Base-by-base conservation (phyloP, 208 protist genomes). In the Trypanosoma theileri region DNA sequence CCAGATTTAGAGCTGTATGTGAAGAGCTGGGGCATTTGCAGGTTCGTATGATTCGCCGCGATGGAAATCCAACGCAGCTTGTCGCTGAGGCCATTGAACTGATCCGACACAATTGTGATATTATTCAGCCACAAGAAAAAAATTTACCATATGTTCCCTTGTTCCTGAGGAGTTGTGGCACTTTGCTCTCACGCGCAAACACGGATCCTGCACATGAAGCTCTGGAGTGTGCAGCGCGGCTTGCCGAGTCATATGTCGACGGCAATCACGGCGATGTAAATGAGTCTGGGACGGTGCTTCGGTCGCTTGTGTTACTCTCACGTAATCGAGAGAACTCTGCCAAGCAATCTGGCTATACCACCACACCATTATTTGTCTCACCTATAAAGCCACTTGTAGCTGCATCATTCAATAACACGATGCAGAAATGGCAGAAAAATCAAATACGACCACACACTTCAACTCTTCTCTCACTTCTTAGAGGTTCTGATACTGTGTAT, bases 1-100 rank as follows among this genome's bases (percentile, higher is more conserved):
- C 42, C n/a, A 41, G 19, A n/a, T 80, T 89, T 71, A 44, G 52
- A 24, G 35, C 62, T 0, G 51, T 94, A 16, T 94, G 84, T 52
- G 66, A 88, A 16, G 86, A 95, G 65, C 71, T 96, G 61, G 67
- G 79, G 9, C 74, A 73, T n/a, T 66, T 96, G 10, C 91, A 96
- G 57, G 59, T 96, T 41, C 75, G 78, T 28, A 56, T 94, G 61
- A 77, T 96, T 46, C 84, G 79, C 19, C 85, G 91, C 17, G 70
- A 86, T 13, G 86, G 76, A n/a, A 65, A 75, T 26, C 85, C 77
- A 0, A 0, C 35, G 12, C 44, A 54, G 14, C 44, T 92, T 21
- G 65, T 73, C 7, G 44, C 52, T 21, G 78, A 93, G 51, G 88
- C 82, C 0, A 59, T 90, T 22, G 72, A 77, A 58, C 69, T 84